Evolutionary conservation across 257 asterid genomes (phyloP), one percentile per base, ranked within the genome.

Genomic region (Ballota nigra): DNA sequence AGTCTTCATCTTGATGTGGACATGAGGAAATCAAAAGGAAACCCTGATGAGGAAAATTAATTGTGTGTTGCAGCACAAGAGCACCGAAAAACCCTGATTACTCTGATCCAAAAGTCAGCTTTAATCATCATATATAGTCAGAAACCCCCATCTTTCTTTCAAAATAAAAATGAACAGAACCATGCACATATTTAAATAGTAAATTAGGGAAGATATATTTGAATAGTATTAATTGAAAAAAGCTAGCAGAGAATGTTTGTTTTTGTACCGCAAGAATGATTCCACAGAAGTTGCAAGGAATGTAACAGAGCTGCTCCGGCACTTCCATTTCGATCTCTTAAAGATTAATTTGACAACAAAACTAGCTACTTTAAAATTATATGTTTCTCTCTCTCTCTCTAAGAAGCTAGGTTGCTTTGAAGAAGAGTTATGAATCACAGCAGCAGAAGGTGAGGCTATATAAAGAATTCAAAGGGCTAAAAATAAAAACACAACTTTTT

Each of bases 261-360:
- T 34, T 43, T 5, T 29, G 20, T 88, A 91, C 97, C 97, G 95
- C 97, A 71, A 91, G 97, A 79, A 91, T 93, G 59, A 89, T 89
- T 81, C 76, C 89, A 86, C 97, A 91, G 85, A 83, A 91, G 87
- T 83, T 89, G 88, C 96, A 89, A 88, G 97, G 96, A 81, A 91
- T 91, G 79, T 91, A 91, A 79, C 95, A 88, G 52, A 91, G 88
- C 74, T 91, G 88, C 80, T 91, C 97, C 29, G 91, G 68, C 59
- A 78, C 81, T 24, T 86, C 89, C 84, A 77, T 79, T 77, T 76
- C 20, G n/a, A n/a, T 22, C 18, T 23, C 12, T 12, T 8, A 36
- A 36, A 0, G 1, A 36, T 5, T 5, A 33, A 33, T 6, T 33
- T n/a, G n/a, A n/a, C n/a, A n/a, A n/a, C n/a, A n/a, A 33, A 36